Percentiles rank a stretch among this genome's conserved stretches.
These are phyloP conservation scores for Coniochaeta ligniaria DNA, from an alignment of 2,329 filamentous ascomycete genomes.

Conservation along the genomic window DNA sequence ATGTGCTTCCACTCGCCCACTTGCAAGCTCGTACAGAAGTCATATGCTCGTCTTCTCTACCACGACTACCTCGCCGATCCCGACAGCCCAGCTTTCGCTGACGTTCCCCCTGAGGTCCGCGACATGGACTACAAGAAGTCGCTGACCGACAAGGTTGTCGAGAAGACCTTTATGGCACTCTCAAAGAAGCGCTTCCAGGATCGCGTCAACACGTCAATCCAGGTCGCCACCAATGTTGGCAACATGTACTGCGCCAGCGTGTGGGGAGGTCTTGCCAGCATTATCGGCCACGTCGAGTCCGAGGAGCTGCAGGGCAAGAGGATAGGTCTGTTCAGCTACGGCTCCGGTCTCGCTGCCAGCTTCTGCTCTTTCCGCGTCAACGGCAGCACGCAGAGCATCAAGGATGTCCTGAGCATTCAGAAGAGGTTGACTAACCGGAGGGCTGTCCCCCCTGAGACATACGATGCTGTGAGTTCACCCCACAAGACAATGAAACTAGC, in stretches of 20 bases:
- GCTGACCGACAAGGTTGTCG: constrained; percentile 71
- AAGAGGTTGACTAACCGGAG: constrained; percentile 59
- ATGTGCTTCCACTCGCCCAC: constrained; percentile 77
- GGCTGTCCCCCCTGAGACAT: constrained; percentile 62
- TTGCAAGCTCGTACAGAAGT: constrained; percentile 83
- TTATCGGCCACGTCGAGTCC: constrained; percentile 58
- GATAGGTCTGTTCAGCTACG: constrained; percentile 72
- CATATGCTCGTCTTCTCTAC: constrained; percentile 76
- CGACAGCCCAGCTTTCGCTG: constrained; percentile 59
- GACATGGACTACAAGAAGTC: constrained; percentile 76
- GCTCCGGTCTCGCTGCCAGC: constrained; percentile 65
- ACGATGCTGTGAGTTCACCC: constrained; percentile 58
- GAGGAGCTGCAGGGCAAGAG: constrained; percentile 63
- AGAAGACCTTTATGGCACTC: constrained; percentile 80
- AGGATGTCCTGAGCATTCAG: constrained; percentile 62
- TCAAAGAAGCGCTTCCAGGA: constrained; percentile 81
- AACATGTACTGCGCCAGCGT: constrained; percentile 67
- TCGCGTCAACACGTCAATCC: constrained; percentile 64
- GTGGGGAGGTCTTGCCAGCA: constrained; percentile 67
- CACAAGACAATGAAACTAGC: not conserved
- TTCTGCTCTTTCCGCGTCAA: constrained; percentile 68
- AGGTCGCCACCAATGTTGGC: constrained; percentile 70
- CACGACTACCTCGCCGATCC: constrained; percentile 75
- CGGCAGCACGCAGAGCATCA: constrained; percentile 61
- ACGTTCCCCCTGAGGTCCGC: constrained; percentile 68